Conservation (phyloP, 2,329 filamentous ascomycete genomes). For the Ophiostoma ips region DNA sequence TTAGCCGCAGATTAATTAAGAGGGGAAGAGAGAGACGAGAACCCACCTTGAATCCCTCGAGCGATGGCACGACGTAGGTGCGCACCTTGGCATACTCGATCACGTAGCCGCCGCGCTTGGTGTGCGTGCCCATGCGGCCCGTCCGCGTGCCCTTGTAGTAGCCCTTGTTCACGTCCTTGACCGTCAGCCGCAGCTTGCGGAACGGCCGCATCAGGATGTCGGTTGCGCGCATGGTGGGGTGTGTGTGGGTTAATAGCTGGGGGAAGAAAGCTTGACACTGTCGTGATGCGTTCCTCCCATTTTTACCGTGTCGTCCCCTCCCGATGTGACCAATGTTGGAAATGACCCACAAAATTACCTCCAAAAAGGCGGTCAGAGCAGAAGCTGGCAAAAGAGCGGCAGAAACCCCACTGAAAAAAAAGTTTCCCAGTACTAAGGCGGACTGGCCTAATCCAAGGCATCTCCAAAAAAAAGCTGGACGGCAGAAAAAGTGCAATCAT, state of each 20-base stretch:
- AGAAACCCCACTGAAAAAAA: constrained; percentile 13
- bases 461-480: not conserved
- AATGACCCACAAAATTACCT: constrained; percentile 1
- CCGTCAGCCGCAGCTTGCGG: constrained; percentile 68
- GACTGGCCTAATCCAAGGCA: too few relatives aligned
- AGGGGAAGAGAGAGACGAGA: too few relatives aligned
- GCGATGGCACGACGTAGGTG: constrained; percentile 63
- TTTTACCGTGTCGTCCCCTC: not conserved
- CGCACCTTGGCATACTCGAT: constrained; percentile 81
- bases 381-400: constrained; percentile 3
- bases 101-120: constrained; percentile 67
- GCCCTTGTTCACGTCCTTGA: constrained; percentile 83
- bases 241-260: not conserved
- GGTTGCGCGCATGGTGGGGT: constrained; percentile 49
- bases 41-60: constrained; percentile 57
- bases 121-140: constrained; percentile 75
- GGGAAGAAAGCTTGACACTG: too few relatives aligned
- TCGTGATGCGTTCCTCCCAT: not conserved
- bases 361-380: not conserved
- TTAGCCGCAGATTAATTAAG: too few relatives aligned
- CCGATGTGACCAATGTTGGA: too few relatives aligned
- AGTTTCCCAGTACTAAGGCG: not conserved
- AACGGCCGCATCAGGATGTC: constrained; percentile 52
- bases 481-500: not conserved
- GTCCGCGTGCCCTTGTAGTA: constrained; percentile 96